Evolutionary conservation across 345 rosid genomes (phyloP).

Genomic region (Ceriops zippeliana): DNA sequence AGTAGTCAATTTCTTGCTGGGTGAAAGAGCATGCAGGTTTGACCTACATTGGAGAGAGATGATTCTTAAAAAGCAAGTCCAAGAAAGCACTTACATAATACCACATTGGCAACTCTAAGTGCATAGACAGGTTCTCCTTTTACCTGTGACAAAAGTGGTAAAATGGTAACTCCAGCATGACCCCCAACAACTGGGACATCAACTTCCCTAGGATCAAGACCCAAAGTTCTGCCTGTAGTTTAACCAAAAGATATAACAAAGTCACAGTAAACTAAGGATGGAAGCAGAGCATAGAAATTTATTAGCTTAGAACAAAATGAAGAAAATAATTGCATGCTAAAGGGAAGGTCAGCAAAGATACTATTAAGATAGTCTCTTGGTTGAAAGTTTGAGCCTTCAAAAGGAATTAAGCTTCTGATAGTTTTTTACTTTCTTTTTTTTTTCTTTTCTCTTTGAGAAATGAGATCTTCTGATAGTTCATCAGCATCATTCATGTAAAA

Average conservation of each 20-base stretch:
- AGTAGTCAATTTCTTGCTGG: constrained; percentile 67
- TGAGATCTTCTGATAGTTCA: not conserved
- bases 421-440: too few relatives aligned
- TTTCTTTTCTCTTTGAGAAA: too few relatives aligned
- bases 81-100: not conserved
- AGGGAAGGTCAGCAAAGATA: too few relatives aligned
- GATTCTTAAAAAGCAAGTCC: not conserved
- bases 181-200: constrained; percentile 98
- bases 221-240: constrained; percentile 87
- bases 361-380: too few relatives aligned
- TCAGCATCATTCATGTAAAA: not conserved
- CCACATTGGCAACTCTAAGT: not conserved
- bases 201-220: constrained; percentile 91
- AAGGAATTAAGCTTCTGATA: too few relatives aligned
- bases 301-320: not conserved
- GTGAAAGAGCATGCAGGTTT: constrained; percentile 82
- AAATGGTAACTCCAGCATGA: constrained; percentile 88
- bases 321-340: too few relatives aligned
- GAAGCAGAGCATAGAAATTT: not conserved
- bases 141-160: constrained; percentile 96
- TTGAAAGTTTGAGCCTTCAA: too few relatives aligned
- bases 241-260: constrained; percentile 13
- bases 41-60: constrained; percentile 41
- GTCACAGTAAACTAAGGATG: not conserved
- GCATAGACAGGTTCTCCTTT: constrained; percentile 3